Conservation (phyloP, 352 stramenopile species). For the Globisporangium perplexum region DNA sequence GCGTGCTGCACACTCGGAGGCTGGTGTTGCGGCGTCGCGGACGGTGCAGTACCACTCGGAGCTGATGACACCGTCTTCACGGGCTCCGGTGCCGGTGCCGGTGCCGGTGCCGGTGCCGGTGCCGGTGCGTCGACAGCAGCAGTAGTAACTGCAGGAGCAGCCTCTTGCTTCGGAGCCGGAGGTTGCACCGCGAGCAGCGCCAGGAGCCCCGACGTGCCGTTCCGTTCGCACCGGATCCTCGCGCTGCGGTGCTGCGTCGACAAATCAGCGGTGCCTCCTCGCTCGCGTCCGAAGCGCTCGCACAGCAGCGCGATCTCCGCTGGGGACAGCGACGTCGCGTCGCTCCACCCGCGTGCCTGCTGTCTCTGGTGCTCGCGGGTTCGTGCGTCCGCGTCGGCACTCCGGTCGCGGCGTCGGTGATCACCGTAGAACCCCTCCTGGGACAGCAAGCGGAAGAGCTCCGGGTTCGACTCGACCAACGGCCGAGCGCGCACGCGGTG, state of each 20-base stretch:
- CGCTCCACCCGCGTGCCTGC: slow-evolving; percentile 18
- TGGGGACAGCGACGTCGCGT: slow-evolving; percentile 47
- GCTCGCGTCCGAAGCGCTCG: slow-evolving; percentile 42
- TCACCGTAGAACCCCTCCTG: slow-evolving; percentile 58
- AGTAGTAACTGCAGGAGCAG: neutral
- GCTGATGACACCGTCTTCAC: neutral
- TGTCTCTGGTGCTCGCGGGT: slow-evolving; percentile 11
- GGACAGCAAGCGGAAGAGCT: slow-evolving; percentile 56
- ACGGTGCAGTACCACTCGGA: neutral
- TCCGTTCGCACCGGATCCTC: slow-evolving; percentile 49
- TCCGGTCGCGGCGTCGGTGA: neutral
- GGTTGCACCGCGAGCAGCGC: slow-evolving; percentile 44
- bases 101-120: neutral
- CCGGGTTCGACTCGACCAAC: slow-evolving; percentile 64
- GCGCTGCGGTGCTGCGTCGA: slow-evolving; percentile 15
- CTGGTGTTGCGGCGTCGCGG: neutral
- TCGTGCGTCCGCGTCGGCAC: neutral
- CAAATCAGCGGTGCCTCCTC: slow-evolving; percentile 2
- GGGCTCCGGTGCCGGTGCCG: neutral
- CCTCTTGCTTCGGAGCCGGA: slow-evolving; percentile 1
- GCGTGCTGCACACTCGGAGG: slow-evolving; percentile 12
- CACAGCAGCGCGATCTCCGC: slow-evolving; percentile 61
- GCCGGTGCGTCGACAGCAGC: neutral
- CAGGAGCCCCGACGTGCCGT: slow-evolving; percentile 36
- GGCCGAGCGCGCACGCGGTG: slow-evolving; percentile 71